Evolutionary conservation across 2,329 filamentous ascomycete genomes (phyloP).

Genomic region (Neonectria punicea): DNA sequence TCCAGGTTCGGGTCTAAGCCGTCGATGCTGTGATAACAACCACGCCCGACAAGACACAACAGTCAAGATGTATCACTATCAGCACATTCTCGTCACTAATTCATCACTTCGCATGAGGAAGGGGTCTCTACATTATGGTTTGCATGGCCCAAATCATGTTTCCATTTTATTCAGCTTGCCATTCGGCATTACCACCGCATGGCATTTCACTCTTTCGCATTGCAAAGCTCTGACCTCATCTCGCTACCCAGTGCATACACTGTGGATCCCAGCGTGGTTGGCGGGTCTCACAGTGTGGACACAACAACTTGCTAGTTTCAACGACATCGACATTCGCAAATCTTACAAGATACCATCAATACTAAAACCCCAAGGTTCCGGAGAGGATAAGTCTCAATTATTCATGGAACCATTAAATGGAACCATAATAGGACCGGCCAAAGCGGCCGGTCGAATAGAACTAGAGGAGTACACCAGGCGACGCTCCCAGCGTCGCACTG

Average conservation of each 20-base stretch:
- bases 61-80: conserved; percentile 7
- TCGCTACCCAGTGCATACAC: neutral
- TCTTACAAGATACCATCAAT: neutral
- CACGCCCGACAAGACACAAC: neutral
- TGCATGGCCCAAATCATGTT: too few relatives aligned
- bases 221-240: neutral
- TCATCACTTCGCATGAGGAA: neutral
- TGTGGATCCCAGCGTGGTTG: neutral
- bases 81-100: conserved; percentile 1
- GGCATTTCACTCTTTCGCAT: neutral
- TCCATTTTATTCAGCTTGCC: too few relatives aligned
- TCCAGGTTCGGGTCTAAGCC: conserved; percentile 13
- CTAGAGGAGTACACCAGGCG: conserved; percentile 44
- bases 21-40: conserved; percentile 19
- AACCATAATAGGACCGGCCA: conserved; percentile 28
- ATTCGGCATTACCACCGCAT: too few relatives aligned
- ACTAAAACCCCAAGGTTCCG: neutral
- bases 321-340: conserved; percentile 1
- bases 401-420: conserved; percentile 27
- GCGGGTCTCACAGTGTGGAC: neutral
- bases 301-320: neutral
- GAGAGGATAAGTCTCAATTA: conserved; percentile 37
- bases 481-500: conserved; percentile 41
- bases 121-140: neutral
- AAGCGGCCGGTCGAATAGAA: conserved; percentile 35